Evolutionary conservation across 1,139 yeast species (phyloP), one percentile per base, ranked within the genome.

Genomic region (Wickerhamomyces sp.): DNA sequence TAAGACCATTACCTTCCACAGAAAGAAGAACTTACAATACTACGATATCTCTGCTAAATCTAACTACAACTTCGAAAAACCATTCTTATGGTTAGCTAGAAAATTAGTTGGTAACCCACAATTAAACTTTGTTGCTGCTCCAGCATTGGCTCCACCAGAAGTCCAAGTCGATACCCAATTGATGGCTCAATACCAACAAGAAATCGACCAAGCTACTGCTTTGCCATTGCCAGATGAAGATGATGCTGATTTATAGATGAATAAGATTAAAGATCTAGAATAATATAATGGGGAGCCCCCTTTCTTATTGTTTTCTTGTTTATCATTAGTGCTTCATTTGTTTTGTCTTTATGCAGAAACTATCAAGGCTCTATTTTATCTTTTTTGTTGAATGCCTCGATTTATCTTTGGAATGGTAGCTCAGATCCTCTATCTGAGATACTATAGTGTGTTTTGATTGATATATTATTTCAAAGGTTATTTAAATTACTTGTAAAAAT

Each of bases 161-260:
- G 97, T 92, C 57, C 85, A 81, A 65, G 97, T 94, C 60, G 98
- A 94, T 65, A 86, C 88, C 58, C 92, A 82, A 59, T 81, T 92
- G 74, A 88, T 94, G 97, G 83, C 80, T 74, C 88, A 90, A 74
- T 94, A 92, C 78, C 97, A 92, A 78, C 94, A 88, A 67, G 98
- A 94, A 76, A 92, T 94, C 95, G 96, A 88, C 69, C 94, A 87
- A 73, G 99, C 98, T 63, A 89, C 97, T 56, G 96, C 97, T 56
- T 78, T 92, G 79, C 98, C 99, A 69, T 85, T 94, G 70, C 99
- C 99, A 56, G 98, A 94, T 74, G 98, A 94, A 74, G 99, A 94
- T 67, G 98, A 94, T 66, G 97, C 97, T 63, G 97, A 90, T 70
- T 84, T 90, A 74, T 90, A 87, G 74, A 58, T 38, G 31, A 28